Evolutionary conservation across 2,329 filamentous ascomycete genomes (phyloP).

Genomic region (Cadophora malorum): DNA sequence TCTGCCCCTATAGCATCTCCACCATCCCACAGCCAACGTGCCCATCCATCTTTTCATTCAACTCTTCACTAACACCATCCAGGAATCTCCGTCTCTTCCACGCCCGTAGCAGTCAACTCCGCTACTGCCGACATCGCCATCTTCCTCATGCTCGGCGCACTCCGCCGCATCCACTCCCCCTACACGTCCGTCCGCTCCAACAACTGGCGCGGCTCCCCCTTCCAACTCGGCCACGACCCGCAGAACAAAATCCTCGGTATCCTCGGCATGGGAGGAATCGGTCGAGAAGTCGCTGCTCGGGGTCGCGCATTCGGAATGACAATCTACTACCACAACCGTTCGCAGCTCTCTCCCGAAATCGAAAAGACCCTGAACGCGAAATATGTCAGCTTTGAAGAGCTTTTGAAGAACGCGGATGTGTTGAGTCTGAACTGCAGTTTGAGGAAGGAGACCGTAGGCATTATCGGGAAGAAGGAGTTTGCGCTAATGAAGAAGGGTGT

Average conservation of each 20-base stretch:
- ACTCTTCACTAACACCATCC: conserved; percentile 37
- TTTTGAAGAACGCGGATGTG: conserved; percentile 74
- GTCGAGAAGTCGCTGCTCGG: conserved; percentile 74
- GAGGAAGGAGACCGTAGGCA: conserved; percentile 69
- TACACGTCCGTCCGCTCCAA: conserved; percentile 62
- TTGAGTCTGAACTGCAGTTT: conserved; percentile 79
- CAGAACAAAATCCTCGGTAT: conserved; percentile 79
- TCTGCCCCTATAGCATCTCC: too few relatives aligned
- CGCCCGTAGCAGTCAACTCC: conserved; percentile 77
- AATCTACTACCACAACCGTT: conserved; percentile 77
- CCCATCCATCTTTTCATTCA: not conserved
- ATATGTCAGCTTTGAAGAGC: conserved; percentile 74
- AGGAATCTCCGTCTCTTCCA: conserved; percentile 74
- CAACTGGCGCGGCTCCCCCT: conserved; percentile 63
- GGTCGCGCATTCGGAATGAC: conserved; percentile 77
- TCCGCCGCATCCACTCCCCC: conserved; percentile 70
- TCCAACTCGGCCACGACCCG: conserved; percentile 67
- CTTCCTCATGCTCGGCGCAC: conserved; percentile 79
- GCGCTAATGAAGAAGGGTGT: conserved; percentile 77
- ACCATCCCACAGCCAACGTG: too few relatives aligned
- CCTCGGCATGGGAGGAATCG: conserved; percentile 85
- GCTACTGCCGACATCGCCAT: conserved; percentile 81
- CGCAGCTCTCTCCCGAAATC: conserved; percentile 59
- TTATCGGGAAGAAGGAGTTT: conserved; percentile 74
- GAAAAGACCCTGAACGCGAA: conserved; percentile 55